Base-by-base conservation (phyloP, 169 alveolate genomes). In the Plasmodium sp. region DNA sequence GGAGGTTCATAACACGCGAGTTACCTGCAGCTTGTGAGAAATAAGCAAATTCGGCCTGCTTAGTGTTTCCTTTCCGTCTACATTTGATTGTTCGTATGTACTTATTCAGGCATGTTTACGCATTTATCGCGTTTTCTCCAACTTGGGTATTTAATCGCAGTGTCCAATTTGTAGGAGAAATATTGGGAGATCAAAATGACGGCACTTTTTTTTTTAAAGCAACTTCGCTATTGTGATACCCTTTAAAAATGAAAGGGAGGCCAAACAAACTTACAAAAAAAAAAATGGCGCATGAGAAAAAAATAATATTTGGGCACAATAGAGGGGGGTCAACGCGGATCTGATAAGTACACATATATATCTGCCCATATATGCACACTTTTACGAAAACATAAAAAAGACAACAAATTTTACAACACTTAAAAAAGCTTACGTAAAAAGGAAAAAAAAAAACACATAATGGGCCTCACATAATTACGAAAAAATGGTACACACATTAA, bases 391-490 rank as follows among this genome's bases (percentile, higher is more conserved):
- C 48, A 82, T 48, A 48, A 33, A 82, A 54, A 82, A 27, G 79
- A 56, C 90, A 82, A 6, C 86, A 81, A 18, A 82, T 51, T 82
- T 82, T 82, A 82, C 90, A 82, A 82, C 90, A 12, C 67, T 82
- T 82, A 51, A 51, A 51, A 82, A 82, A 54, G n/a, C 27, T 58
- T 31, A 31, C 75, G 5, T 51, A 51, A 51, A 81, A 14, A 82
- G 6, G 14, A 14, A 34, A 9, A 39, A 51, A 45, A 79, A 9
- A 82, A n/a, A 27, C 27, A 7, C n/a, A 56, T 54, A 54, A 82
- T 6, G 34, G 5, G 41, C 67, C 22, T 82, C 67, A 82, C 41
- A 27, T 43, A 39, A 54, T 82, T 82, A 7, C 41, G 31, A 56
- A 54, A 14, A 82, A 31, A 82, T 12, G 67, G 9, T 18, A n/a